These are phyloP conservation scores for Canna indica DNA, from an alignment of 176 grass and related monocot genomes.

Conservation along the genomic window DNA sequence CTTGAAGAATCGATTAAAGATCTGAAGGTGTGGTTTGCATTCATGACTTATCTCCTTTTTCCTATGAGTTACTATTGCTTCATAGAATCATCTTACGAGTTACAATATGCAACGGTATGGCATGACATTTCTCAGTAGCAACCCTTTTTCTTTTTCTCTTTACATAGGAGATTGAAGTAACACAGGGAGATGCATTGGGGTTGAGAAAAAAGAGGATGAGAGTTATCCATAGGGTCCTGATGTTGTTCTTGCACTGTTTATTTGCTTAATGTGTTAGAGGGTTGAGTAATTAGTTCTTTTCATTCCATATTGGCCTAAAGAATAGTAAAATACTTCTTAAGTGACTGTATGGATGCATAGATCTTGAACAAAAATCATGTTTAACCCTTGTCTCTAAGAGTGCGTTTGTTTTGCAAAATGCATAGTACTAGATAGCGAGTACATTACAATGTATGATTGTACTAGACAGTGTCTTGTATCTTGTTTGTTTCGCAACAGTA, in stretches of 20 bases:
- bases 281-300: neutral
- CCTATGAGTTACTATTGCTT: neutral
- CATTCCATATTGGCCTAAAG: neutral
- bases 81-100: neutral
- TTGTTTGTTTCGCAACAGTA: too few relatives aligned
- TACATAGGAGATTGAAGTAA: neutral
- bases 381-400: too few relatives aligned
- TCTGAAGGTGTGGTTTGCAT: conserved; percentile 34
- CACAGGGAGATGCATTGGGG: neutral
- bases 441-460: too few relatives aligned
- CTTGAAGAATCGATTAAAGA: conserved; percentile 37
- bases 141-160: neutral
- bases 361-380: too few relatives aligned
- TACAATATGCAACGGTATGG: neutral
- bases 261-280: neutral
- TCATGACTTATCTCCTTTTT: neutral
- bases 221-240: neutral
- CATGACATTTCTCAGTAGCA: neutral
- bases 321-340: neutral
- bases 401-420: too few relatives aligned
- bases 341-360: neutral
- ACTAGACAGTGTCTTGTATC: too few relatives aligned
- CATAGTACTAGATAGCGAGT: too few relatives aligned
- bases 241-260: neutral
- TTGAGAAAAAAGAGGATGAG: neutral